Evolutionary conservation across 306 rosid genomes (phyloP).

Genomic region (Cucumis cinereus): DNA sequence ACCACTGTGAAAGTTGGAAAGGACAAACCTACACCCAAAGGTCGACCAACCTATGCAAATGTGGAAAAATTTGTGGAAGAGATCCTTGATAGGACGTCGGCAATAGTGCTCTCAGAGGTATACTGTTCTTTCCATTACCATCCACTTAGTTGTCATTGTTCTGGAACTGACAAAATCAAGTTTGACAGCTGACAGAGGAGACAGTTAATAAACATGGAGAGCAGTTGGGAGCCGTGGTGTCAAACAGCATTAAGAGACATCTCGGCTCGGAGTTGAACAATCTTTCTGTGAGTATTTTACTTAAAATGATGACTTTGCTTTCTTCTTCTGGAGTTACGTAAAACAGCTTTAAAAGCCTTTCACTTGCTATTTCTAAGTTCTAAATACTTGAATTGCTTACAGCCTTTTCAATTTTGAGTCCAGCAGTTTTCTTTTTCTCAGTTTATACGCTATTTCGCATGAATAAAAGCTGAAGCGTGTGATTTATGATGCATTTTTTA

Average conservation of each 20-base stretch:
- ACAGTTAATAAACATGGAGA: constrained; percentile 46
- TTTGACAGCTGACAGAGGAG: constrained; percentile 55
- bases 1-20: constrained; percentile 24
- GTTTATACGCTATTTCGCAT: background rate
- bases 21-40: constrained; percentile 31
- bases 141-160: background rate
- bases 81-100: constrained; percentile 60
- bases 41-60: constrained; percentile 32
- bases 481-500: background rate
- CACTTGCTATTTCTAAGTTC: background rate
- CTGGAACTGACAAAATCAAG: constrained; percentile 10
- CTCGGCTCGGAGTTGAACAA: constrained; percentile 60
- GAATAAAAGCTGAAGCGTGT: background rate
- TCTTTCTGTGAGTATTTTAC: constrained; percentile 54
- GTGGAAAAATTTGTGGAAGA: constrained; percentile 62
- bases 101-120: constrained; percentile 65
- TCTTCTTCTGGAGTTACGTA: background rate
- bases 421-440: background rate
- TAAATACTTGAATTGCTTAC: background rate
- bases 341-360: background rate
- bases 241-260: constrained; percentile 38
- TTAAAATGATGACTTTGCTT: background rate
- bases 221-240: constrained; percentile 43
- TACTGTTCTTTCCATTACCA: constrained; percentile 1
- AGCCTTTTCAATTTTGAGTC: background rate